Percentiles rank a stretch among this genome's conserved stretches.
Evolutionary conservation across 1,284 basidiomycete genomes (phyloP).

Genomic region (Malassezia dermatis): DNA sequence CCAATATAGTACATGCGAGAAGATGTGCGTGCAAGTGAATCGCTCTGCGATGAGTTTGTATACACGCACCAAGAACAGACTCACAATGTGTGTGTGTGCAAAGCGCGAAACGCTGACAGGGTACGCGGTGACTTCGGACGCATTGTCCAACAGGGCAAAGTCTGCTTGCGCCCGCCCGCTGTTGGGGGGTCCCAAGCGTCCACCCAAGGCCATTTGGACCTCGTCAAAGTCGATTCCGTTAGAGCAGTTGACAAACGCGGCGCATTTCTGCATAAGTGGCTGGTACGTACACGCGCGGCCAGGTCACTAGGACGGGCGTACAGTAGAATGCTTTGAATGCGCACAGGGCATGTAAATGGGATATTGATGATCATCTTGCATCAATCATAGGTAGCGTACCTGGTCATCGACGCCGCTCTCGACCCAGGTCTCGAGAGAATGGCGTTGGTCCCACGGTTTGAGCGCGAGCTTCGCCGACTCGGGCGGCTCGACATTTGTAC

Average conservation of each 20-base stretch:
- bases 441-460: slow-evolving; percentile 42
- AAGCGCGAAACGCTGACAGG: slow-evolving; percentile 41
- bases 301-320: slow-evolving; percentile 39
- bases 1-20: slow-evolving; percentile 42
- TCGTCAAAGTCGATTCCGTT: slow-evolving; percentile 44
- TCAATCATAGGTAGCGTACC: slow-evolving; percentile 8
- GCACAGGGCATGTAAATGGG: slow-evolving; percentile 40
- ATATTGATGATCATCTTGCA: slow-evolving; percentile 35
- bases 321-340: slow-evolving; percentile 38
- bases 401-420: slow-evolving; percentile 45
- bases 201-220: slow-evolving; percentile 18
- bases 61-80: slow-evolving; percentile 30
- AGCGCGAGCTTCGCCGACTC: slow-evolving; percentile 34
- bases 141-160: slow-evolving; percentile 32
- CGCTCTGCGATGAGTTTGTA: slow-evolving; percentile 9
- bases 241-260: slow-evolving; percentile 39
- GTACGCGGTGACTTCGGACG: slow-evolving; percentile 35
- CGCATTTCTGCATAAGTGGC: slow-evolving; percentile 20
- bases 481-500: slow-evolving; percentile 37
- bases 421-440: slow-evolving; percentile 22
- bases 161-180: slow-evolving; percentile 41
- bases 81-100: slow-evolving; percentile 36
- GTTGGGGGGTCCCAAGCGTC: slow-evolving; percentile 24
- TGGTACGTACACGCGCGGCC: slow-evolving; percentile 23
- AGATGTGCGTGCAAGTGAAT: slow-evolving; percentile 24